Evolutionary conservation across 768 basidiomycete genomes (phyloP), one percentile per base, ranked within the genome.

Genomic region (Boletus insuetus): DNA sequence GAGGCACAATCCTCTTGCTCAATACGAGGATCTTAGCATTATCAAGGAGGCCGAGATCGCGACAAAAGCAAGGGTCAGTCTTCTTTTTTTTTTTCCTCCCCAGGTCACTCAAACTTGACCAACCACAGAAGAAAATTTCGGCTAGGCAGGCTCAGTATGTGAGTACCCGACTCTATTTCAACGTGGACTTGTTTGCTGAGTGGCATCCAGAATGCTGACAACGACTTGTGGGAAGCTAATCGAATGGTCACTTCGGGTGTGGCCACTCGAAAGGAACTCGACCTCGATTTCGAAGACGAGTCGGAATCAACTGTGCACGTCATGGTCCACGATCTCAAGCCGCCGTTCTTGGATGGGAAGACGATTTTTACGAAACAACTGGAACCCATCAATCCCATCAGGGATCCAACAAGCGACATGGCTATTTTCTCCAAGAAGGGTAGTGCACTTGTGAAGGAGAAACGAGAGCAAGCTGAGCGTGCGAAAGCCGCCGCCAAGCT

Each of bases 141-240:
- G 97, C 97, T 6, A 80, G 88, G 54, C 95, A 98, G 72, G 95
- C 95, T 0, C 95, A 98, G 85, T 97, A 94, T 69, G 93, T 94
- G 63, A 63, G 90, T 76, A 6, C 1, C 5, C 16, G 17, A 34
- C 19, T 20, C 35, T 42, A 35, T 51, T 16, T 10, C 26, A 22
- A 46, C n/a, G 12, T 13, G 3, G 19, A 22, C 24, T 39, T 53
- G 41, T 57, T 69, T 41, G 65, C 64, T 67, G 29, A 63, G 34
- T 10, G 59, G 41, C 7, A 19, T 55, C 5, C 66, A 95, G 91
- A 98, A 98, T 64, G 93, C 93, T 22, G 97, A 99, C 71, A 98
- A 97, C 64, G 97, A 99, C 65, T 76, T 96, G 12, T 99, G 97
- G 97, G 97, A 99, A 76, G 91, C 91, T 9, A 98, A 98, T 67